Evolutionary conservation across 202 grass and related monocot species (phyloP).

Genomic region (Elaeis oleifera): DNA sequence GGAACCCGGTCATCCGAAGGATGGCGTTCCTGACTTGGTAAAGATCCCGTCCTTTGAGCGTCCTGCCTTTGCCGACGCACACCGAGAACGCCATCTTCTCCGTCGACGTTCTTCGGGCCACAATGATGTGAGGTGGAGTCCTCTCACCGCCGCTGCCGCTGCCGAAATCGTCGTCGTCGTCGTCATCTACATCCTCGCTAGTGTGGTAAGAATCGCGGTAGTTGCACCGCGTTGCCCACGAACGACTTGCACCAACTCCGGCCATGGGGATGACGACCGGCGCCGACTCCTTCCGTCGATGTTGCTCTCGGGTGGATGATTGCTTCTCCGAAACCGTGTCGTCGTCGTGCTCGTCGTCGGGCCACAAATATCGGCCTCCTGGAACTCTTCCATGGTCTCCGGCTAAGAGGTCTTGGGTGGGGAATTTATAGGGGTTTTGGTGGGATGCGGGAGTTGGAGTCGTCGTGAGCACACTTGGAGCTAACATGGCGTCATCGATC

Average conservation of each 20-base stretch:
- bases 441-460: background rate
- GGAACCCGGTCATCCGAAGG: constrained; percentile 69
- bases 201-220: background rate
- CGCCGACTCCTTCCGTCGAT: no score
- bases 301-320: no score
- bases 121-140: constrained; percentile 43
- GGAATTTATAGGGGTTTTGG: background rate
- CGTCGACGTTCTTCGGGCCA: constrained; percentile 18
- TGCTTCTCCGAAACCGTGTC: no score
- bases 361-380: constrained; percentile 60
- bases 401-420: background rate
- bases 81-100: constrained; percentile 37
- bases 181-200: background rate
- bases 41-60: constrained; percentile 82
- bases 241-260: no score
- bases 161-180: constrained; percentile 6
- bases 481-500: constrained; percentile 33
- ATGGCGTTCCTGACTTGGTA: constrained; percentile 33
- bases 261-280: no score
- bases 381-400: constrained; percentile 47
- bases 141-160: background rate
- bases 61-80: constrained; percentile 62
- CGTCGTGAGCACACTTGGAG: constrained; percentile 34
- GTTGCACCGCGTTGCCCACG: background rate
- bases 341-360: constrained; percentile 1